A percentile compares a stretch with the other conserved stretches of the same genome.
These are phyloP conservation scores for Oropetium thomaeum DNA, from an alignment of 176 grass and related monocot species.

Conservation along the genomic window DNA sequence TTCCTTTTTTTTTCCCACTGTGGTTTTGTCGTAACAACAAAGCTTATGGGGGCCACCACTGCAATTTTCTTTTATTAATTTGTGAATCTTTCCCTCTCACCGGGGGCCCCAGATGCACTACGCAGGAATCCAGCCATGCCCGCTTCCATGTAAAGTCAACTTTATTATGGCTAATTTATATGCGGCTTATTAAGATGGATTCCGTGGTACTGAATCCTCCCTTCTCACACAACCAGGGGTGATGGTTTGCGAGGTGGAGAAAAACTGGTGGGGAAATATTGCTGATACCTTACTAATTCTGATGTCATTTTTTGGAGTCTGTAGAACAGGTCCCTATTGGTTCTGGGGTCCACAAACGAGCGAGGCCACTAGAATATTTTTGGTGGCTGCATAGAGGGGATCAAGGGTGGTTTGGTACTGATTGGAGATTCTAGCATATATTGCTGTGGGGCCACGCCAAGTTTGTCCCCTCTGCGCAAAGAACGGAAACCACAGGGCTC, in stretches of 20 bases:
- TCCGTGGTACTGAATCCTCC: slow-evolving; percentile 26
- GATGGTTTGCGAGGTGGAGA: not conserved
- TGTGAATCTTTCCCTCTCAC: slow-evolving; percentile 79
- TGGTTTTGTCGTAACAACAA: slow-evolving; percentile 50
- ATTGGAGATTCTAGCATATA: slow-evolving; percentile 35
- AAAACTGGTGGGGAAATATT: not conserved
- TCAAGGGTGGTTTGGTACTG: not conserved
- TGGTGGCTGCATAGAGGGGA: slow-evolving; percentile 20
- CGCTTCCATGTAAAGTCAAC: slow-evolving; percentile 57
- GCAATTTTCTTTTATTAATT: slow-evolving; percentile 35
- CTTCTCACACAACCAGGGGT: slow-evolving; percentile 15
- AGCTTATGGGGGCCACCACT: slow-evolving; percentile 34
- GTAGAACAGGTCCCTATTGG: slow-evolving; percentile 1
- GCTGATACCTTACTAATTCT: slow-evolving; percentile 13
- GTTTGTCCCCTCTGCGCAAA: slow-evolving; percentile 24
- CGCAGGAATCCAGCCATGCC: slow-evolving; percentile 51
- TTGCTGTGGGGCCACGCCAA: slow-evolving; percentile 28
- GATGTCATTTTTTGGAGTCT: not conserved
- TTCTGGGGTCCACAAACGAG: slow-evolving; percentile 24
- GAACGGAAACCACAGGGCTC: slow-evolving; percentile 32
- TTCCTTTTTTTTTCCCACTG: slow-evolving; percentile 33
- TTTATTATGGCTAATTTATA: slow-evolving; percentile 32
- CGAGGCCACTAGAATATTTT: slow-evolving; percentile 24
- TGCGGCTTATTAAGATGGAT: slow-evolving; percentile 42
- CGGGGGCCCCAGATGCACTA: slow-evolving; percentile 31